Evolutionary conservation across 2,329 filamentous ascomycete species (phyloP), one percentile per base, ranked within the genome.

Genomic region (Aspergillus sp.): DNA sequence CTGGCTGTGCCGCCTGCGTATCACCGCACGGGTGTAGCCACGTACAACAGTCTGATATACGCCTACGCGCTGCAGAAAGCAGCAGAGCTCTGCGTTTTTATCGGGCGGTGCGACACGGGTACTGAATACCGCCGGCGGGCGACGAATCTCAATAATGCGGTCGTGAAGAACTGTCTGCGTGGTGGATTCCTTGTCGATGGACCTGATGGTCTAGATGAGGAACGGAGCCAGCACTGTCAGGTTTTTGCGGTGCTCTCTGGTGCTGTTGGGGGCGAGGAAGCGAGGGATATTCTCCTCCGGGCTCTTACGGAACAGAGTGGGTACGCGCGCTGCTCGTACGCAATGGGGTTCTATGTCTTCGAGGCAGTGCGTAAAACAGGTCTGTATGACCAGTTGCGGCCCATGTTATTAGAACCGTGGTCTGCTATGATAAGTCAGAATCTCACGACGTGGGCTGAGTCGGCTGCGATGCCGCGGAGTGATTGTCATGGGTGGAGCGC

Each of bases 401-500:
- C 12, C 4, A 6, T 3, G 4, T 27, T 60, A n/a, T n/a, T 60
- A 4, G 3, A 17, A 21, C 58, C 58, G 17, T 60, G 58, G 58
- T 15, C 19, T 6, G 23, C 39, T 2, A 60, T 60, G 58, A 33
- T 57, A 4, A 33, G 23, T 2, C 9, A 41, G 21, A 57, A 60
- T 12, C 15, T 60, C 19, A 57, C 50, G 2, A 60, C 58, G 3
- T 60, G 58, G 58, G 58, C 58, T 0, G 58, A 60, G 55, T 43
- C 39, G 25, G 44, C n/a, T 14, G 55, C 40, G 43, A 60, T 37
- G 54, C 54, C 40, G 12, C 39, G 58, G 27, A 57, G 58, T 15
- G 58, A 60, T 21, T 60, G 58, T 19, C 58, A 60, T 31, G 58
- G 54, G 3, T 60, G 58, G 58, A 60, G 58, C 21, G 50, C 49